Conservation (phyloP, 805 yeast species). For the Cyberlindnera nakhonratchasimensis region DNA sequence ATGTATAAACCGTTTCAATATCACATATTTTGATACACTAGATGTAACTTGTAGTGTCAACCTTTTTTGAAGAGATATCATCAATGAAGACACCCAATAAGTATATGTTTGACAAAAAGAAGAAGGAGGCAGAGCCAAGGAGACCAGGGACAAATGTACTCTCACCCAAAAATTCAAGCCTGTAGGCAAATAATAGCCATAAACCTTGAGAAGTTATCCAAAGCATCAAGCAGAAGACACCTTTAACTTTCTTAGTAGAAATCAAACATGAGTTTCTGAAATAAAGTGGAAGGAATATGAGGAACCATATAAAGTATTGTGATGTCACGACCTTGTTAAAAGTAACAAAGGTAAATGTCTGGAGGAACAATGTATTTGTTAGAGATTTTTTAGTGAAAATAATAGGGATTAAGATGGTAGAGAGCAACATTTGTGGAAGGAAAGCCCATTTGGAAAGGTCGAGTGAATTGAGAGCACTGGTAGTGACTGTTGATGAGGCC, state of each 20-base stretch:
- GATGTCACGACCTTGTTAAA: conserved; percentile 86
- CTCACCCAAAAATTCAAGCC: conserved; percentile 74
- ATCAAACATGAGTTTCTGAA: conserved; percentile 44
- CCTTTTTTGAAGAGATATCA: conserved; percentile 7
- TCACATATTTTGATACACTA: neutral
- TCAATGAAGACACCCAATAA: conserved; percentile 54
- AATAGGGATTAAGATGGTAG: conserved; percentile 58
- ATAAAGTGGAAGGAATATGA: conserved; percentile 77
- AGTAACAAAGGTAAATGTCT: conserved; percentile 73
- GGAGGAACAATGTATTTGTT: conserved; percentile 60
- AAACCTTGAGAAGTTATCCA: conserved; percentile 73
- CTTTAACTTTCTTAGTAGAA: conserved; percentile 31
- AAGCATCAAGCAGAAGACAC: conserved; percentile 38
- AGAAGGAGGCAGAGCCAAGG: conserved; percentile 49
- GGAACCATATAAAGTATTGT: conserved; percentile 94
- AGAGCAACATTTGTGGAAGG: conserved; percentile 70
- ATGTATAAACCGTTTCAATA: neutral
- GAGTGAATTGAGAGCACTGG: neutral
- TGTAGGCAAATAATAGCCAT: conserved; percentile 80
- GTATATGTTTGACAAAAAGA: conserved; percentile 62
- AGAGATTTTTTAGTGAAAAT: conserved; percentile 41
- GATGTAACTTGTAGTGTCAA: conserved; percentile 6
- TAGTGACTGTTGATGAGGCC: neutral
- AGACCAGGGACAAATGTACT: conserved; percentile 60
- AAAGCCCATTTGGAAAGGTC: conserved; percentile 63